Base-by-base conservation (phyloP, 2,329 filamentous ascomycete species). In the Cladophialophora psammophila region DNA sequence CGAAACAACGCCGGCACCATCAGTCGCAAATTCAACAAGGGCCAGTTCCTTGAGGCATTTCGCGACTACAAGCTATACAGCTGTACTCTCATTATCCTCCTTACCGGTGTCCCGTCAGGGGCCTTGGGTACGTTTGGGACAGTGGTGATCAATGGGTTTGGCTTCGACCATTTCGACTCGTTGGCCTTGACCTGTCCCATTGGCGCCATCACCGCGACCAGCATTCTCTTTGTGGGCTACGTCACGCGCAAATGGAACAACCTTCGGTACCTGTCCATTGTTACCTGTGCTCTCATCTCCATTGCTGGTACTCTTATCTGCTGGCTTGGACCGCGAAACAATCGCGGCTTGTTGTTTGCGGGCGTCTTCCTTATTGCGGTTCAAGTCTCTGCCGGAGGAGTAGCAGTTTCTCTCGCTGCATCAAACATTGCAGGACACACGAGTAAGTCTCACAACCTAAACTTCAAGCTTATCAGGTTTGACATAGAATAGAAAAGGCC, bases 61-160 rank as follows among this genome's bases (percentile, higher is more conserved):
- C 56, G 56, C n/a, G 56, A 59, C 20, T 59, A 59, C 56, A 59
- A 59, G 56, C 56, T 59, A 18, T 59, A 59, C 38, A 59, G 56
- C 38, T 59, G 56, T 36, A 59, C 35, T 45, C 38, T 59, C 18
- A 42, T 59, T 12, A 59, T 59, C 9, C 38, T 59, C 12, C 56
- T 59, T 1, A 59, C 56, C 6, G 56, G 56, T 48, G 56, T 59
- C 18, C 56, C 56, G 4, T 59, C 56, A n/a, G 56, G 56, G 5
- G 56, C 56, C 7, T 12, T 59, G 3, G 56, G 56, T 3, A 89
- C 88, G 1, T 91, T 91, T 73, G 89, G 89, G 0, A 89, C 89
- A 0, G 78, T 91, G 1, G 91, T 91, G 65, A 88, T 92, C 1
- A 87, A 84, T 0, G 91, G 88, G 0, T 91, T 92, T 74, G 89